Percentiles rank a stretch among this genome's conserved stretches.
Evolutionary conservation across 768 basidiomycete genomes (phyloP).

Genomic region (Lanmaoa pseudosensibilis): DNA sequence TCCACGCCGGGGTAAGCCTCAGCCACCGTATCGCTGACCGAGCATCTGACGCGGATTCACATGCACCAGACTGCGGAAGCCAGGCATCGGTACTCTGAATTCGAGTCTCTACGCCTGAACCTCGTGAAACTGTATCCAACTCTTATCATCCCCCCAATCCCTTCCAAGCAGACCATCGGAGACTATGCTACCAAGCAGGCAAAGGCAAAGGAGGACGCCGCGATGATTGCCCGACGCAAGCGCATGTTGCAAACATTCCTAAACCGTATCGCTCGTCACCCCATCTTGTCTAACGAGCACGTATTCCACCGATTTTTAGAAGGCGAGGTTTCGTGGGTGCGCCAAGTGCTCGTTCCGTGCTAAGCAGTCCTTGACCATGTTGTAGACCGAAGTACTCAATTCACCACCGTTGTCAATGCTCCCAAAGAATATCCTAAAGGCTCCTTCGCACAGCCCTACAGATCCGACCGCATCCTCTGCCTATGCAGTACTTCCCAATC

Average conservation of each 20-base stretch:
- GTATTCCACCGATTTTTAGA: constrained; percentile 96
- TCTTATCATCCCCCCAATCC: constrained; percentile 95
- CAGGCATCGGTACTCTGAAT: constrained; percentile 93
- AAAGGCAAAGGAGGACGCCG: constrained; percentile 94
- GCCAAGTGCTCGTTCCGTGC: constrained; percentile 23
- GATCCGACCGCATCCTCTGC: constrained; percentile 70
- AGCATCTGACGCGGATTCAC: constrained; percentile 11
- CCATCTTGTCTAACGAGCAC: constrained; percentile 94
- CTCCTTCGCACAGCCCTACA: constrained; percentile 92
- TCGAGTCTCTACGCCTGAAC: constrained; percentile 85
- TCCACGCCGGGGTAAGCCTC: constrained; percentile 73
- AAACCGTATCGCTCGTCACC: constrained; percentile 85
- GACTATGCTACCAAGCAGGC: constrained; percentile 97
- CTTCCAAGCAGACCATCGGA: constrained; percentile 91
- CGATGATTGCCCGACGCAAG: constrained; percentile 88
- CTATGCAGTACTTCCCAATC: constrained; percentile 85
- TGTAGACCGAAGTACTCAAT: constrained; percentile 85
- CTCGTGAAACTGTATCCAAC: constrained; percentile 92
- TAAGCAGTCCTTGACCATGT: constrained; percentile 6
- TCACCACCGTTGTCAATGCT: constrained; percentile 88
- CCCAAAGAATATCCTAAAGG: constrained; percentile 95
- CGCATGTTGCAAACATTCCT: constrained; percentile 96
- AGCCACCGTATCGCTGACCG: constrained; percentile 1
- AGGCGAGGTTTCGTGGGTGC: constrained; percentile 93
- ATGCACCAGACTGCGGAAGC: constrained; percentile 69